Percentiles rank a stretch among this genome's conserved stretches.
Evolutionary conservation across 2,329 filamentous ascomycete genomes (phyloP).

Genomic region (Colletotrichum sublineola): DNA sequence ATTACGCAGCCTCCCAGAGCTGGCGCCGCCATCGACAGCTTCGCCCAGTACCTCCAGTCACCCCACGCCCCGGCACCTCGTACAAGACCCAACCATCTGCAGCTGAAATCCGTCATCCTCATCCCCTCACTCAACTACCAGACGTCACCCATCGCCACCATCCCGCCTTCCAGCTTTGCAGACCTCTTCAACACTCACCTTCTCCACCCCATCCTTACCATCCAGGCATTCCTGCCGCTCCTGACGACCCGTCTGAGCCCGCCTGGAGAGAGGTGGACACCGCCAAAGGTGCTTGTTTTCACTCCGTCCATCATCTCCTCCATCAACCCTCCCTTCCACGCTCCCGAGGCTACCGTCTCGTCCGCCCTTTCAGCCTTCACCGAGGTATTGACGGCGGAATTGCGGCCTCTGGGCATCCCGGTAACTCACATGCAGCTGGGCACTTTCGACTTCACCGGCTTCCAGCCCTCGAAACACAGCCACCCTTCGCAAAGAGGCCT

Average conservation of each 20-base stretch:
- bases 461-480: conserved; percentile 63
- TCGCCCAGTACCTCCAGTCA: conserved; percentile 77
- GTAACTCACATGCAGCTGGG: conserved; percentile 92
- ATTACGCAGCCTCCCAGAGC: conserved; percentile 73
- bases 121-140: conserved; percentile 87
- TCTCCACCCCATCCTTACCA: conserved; percentile 87
- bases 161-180: conserved; percentile 86
- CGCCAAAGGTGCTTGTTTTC: conserved; percentile 80
- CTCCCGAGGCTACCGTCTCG: conserved; percentile 87
- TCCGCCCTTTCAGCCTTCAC: conserved; percentile 90
- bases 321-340: conserved; percentile 83
- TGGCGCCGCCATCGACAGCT: conserved; percentile 77
- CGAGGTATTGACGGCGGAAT: conserved; percentile 82
- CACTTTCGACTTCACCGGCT: conserved; percentile 85
- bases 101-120: conserved; percentile 83
- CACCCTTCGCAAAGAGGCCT: conserved; percentile 54
- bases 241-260: conserved; percentile 73
- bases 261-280: conserved; percentile 63
- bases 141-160: conserved; percentile 85
- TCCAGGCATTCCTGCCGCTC: conserved; percentile 89
- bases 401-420: conserved; percentile 79
- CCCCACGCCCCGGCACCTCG: conserved; percentile 83
- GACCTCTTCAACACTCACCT: conserved; percentile 94
- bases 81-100: conserved; percentile 80
- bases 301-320: conserved; percentile 86